Evolutionary conservation across 768 basidiomycete genomes (phyloP).

Genomic region (Trametes gibbosa): DNA sequence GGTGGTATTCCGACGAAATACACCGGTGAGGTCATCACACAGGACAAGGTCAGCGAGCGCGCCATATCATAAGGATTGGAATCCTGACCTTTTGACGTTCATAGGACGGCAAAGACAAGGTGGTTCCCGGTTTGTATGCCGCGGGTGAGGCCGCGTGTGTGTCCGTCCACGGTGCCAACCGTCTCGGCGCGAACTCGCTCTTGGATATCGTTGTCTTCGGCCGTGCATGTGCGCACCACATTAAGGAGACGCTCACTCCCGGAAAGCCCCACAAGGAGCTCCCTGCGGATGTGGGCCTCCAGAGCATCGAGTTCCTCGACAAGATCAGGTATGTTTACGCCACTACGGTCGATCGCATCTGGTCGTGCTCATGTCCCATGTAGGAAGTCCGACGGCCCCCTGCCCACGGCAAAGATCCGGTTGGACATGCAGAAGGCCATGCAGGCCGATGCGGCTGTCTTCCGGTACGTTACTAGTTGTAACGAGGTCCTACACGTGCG

Average conservation of each 20-base stretch:
- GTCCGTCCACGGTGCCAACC: constrained; percentile 98
- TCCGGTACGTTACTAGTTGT: constrained; percentile 52
- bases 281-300: constrained; percentile 79
- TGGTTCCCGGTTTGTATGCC: constrained; percentile 96
- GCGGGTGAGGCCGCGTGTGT: constrained; percentile 99
- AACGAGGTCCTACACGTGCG: too few species aligned
- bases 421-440: constrained; percentile 99
- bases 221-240: constrained; percentile 98
- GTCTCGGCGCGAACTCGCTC: constrained; percentile 98
- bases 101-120: constrained; percentile 81
- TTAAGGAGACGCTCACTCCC: constrained; percentile 84
- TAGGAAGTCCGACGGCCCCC: constrained; percentile 75
- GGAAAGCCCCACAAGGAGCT: constrained; percentile 90
- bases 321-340: constrained; percentile 57
- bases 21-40: constrained; percentile 94
- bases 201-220: constrained; percentile 99
- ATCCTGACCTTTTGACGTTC: background rate
- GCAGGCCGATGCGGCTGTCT: constrained; percentile 97
- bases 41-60: constrained; percentile 52
- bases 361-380: background rate
- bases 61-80: background rate
- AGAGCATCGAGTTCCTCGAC: constrained; percentile 86
- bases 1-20: constrained; percentile 99
- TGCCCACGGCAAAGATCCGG: constrained; percentile 87
- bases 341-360: too few species aligned